Percentiles rank a stretch among this genome's conserved stretches.
phyloP scores from a whole-genome alignment of 805 yeast species.

The Saccharomycopsis fodiens region DNA sequence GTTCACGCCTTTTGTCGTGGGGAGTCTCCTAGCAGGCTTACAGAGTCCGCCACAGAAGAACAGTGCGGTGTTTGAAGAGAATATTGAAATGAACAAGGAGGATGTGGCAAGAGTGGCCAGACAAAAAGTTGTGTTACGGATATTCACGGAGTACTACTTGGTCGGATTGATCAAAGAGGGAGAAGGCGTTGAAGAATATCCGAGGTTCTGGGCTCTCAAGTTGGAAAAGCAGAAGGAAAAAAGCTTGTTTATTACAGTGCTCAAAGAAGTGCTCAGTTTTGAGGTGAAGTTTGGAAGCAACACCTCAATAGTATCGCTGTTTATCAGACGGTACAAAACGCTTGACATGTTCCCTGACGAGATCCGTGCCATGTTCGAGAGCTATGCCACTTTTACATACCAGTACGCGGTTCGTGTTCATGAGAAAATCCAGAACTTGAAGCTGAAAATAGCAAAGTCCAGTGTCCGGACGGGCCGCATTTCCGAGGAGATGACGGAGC shows the following conservation, averaged over 20 bases:
- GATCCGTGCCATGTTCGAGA: conserved; percentile 1
- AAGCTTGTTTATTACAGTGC: conserved; percentile 34
- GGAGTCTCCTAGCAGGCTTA: conserved; percentile 27
- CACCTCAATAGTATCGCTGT: conserved; percentile 36
- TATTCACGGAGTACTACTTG: conserved; percentile 50
- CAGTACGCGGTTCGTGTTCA: conserved; percentile 3
- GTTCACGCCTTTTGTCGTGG: conserved; percentile 43
- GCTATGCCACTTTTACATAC: conserved; percentile 1
- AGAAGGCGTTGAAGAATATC: conserved; percentile 31
- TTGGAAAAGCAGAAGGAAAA: conserved; percentile 32
- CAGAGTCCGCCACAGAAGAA: conserved; percentile 23
- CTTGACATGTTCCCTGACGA: background rate
- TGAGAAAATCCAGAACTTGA: background rate
- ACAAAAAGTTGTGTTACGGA: conserved; percentile 40
- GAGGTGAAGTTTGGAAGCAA: conserved; percentile 31
- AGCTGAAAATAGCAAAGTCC: background rate
- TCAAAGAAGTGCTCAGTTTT: conserved; percentile 39
- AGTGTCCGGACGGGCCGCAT: conserved; percentile 8
- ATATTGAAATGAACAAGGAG: conserved; percentile 31
- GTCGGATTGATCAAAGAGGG: conserved; percentile 41
- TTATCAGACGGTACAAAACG: conserved; percentile 36
- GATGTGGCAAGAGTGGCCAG: conserved; percentile 33
- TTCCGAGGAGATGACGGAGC: conserved; percentile 32
- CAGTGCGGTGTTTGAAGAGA: conserved; percentile 21
- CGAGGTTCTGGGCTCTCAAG: conserved; percentile 35